Evolutionary conservation across 352 stramenopile genomes (phyloP), one percentile per base, ranked within the genome.

Genomic region (Thalassiosira livingstoniorum): DNA sequence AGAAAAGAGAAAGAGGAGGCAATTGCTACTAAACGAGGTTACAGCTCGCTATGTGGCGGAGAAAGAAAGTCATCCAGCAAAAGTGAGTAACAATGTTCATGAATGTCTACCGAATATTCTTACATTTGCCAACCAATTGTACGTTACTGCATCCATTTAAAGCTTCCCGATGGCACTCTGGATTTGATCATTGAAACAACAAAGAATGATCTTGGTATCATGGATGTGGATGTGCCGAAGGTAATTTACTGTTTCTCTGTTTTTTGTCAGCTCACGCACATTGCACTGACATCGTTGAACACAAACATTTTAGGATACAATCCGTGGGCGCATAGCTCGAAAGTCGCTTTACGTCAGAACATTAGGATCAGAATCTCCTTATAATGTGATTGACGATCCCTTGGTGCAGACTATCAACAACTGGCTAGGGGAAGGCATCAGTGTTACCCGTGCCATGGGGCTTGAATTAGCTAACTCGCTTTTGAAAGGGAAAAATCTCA

Each of bases 121-220:
- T n/a, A n/a, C n/a, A n/a, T n/a, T n/a, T n/a, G n/a, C n/a, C n/a
- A n/a, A n/a, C n/a, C n/a, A n/a, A n/a, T n/a, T n/a, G n/a, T n/a
- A n/a, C n/a, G n/a, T n/a, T n/a, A n/a, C n/a, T n/a, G n/a, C n/a
- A n/a, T n/a, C n/a, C n/a, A n/a, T n/a, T n/a, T 34, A 37, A 85
- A 80, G 62, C 35, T 85, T 4, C 34, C 69, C 1, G 45, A 80
- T 23, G 61, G 54, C 1, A 43, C 27, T n/a, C 29, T 85, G 18
- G 27, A 57, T 0, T 15, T 27, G 0, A 85, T 80, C 45, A 80
- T 85, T 51, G 29, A 34, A 21, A 21, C 68, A 25, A 54, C 61
- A 7, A 85, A 80, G 63, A 31, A 75, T 37, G 78, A 85, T 47
- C 39, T 85, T 32, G 53, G 51, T 10, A 85, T 80, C 53, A 51